phyloP scores from a whole-genome alignment of 225 moss, liverwort and hornwort species.

The Takakia lepidozioides region DNA sequence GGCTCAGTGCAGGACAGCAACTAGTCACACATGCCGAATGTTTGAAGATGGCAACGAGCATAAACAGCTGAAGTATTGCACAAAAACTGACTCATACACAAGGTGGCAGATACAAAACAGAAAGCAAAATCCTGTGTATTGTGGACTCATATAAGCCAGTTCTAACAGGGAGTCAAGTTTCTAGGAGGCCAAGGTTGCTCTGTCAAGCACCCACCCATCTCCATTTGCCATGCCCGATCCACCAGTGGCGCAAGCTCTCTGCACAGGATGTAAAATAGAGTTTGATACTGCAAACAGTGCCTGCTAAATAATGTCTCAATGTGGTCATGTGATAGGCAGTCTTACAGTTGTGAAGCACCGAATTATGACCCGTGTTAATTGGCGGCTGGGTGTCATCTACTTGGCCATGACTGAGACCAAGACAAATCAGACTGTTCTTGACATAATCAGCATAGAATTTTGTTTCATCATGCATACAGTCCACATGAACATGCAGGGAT shows the following conservation, averaged over 20 bases:
- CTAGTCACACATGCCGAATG: too few species aligned
- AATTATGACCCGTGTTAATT: too few species aligned
- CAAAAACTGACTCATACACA: too few species aligned
- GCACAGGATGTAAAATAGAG: slow-evolving; percentile 3
- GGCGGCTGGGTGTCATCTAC: too few species aligned
- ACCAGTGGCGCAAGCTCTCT: slow-evolving; percentile 81
- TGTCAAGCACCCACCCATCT: slow-evolving; percentile 75
- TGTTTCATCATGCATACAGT: neutral
- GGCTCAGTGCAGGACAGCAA: too few species aligned
- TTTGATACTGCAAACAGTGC: neutral
- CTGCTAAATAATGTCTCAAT: neutral
- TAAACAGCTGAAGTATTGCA: too few species aligned
- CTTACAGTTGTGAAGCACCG: neutral
- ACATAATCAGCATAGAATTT: neutral
- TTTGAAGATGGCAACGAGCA: too few species aligned
- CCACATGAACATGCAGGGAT: neutral
- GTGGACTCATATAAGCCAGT: too few species aligned
- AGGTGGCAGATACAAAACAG: too few species aligned
- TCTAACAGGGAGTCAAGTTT: too few species aligned
- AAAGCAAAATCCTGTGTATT: too few species aligned
- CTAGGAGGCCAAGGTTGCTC: slow-evolving; percentile 58
- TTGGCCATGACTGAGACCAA: neutral
- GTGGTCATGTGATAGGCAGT: neutral
- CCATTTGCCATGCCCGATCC: slow-evolving; percentile 96
- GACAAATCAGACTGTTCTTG: neutral